Conservation (phyloP, 1,284 basidiomycete genomes). For the Pseudomicrostroma phylloplanum region DNA sequence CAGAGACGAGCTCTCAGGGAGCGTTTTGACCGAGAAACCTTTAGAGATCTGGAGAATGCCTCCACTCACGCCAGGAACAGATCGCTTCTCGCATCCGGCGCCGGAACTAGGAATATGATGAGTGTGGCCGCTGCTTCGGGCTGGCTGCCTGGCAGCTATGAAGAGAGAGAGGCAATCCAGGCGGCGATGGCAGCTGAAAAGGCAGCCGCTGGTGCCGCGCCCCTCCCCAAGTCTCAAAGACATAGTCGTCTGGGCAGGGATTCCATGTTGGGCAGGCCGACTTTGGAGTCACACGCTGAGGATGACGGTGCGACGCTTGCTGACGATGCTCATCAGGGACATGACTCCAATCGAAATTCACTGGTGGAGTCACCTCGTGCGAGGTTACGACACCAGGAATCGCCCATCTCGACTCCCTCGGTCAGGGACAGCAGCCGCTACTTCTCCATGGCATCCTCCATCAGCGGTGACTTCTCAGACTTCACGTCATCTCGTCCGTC, state of each 20-base stretch:
- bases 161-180: not conserved
- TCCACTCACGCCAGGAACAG: slow-evolving; percentile 5
- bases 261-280: not conserved
- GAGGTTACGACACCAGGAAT: too few species aligned
- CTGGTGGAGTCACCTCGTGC: too few species aligned
- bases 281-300: not conserved
- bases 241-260: not conserved
- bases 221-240: too few species aligned
- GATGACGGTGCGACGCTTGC: not conserved
- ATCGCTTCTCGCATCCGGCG: not conserved
- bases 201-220: too few species aligned
- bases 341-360: too few species aligned
- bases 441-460: too few species aligned
- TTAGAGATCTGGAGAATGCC: slow-evolving; percentile 22
- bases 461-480: slow-evolving; percentile 1
- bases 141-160: not conserved
- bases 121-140: not conserved
- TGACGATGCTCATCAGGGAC: too few species aligned
- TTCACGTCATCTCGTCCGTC: slow-evolving; percentile 19
- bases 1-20: slow-evolving; percentile 33
- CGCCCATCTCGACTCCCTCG: too few species aligned
- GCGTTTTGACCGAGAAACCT: slow-evolving; percentile 39
- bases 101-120: too few species aligned
- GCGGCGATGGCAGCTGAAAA: too few species aligned
- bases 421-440: too few species aligned